These are phyloP conservation scores for Prunus salicina DNA, from an alignment of 306 rosid genomes.

Conservation along the genomic window DNA sequence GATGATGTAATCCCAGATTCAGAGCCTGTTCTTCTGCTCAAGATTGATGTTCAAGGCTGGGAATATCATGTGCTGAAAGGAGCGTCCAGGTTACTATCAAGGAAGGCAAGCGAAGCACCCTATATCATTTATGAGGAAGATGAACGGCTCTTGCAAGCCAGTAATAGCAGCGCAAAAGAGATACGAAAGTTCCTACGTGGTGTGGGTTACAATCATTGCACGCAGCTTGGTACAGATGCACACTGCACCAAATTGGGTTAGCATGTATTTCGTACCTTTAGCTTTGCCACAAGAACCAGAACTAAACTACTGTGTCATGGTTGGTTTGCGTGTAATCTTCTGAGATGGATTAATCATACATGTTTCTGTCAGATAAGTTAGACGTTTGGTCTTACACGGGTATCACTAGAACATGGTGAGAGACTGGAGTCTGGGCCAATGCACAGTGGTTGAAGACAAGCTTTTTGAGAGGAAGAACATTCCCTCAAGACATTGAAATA, in stretches of 20 bases:
- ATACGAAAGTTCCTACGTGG: conserved; percentile 66
- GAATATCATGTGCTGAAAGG: conserved; percentile 96
- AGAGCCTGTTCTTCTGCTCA: conserved; percentile 68
- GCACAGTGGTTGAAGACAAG: background rate
- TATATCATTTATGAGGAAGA: conserved; percentile 95
- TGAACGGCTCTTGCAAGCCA: conserved; percentile 76
- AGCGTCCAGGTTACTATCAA: conserved; percentile 65
- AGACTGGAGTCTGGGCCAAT: background rate
- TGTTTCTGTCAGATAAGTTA: conserved; percentile 1
- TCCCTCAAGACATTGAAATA: background rate
- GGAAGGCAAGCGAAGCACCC: conserved; percentile 87
- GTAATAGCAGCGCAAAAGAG: conserved; percentile 78
- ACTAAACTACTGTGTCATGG: conserved; percentile 1
- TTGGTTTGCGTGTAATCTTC: conserved; percentile 11
- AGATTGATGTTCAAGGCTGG: conserved; percentile 99
- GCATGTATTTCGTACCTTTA: conserved; percentile 8
- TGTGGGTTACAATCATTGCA: conserved; percentile 80
- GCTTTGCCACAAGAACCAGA: conserved; percentile 18
- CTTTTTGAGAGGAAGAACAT: background rate
- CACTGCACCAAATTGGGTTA: conserved; percentile 77
- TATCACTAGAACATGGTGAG: background rate
- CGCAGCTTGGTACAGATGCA: conserved; percentile 89
- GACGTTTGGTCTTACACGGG: conserved; percentile 12
- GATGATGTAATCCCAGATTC: conserved; percentile 72
- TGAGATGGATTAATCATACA: background rate